Percentiles rank a stretch among this genome's conserved stretches.
phyloP scores from a whole-genome alignment of 345 rosid species.

The Arabis alpina region DNA sequence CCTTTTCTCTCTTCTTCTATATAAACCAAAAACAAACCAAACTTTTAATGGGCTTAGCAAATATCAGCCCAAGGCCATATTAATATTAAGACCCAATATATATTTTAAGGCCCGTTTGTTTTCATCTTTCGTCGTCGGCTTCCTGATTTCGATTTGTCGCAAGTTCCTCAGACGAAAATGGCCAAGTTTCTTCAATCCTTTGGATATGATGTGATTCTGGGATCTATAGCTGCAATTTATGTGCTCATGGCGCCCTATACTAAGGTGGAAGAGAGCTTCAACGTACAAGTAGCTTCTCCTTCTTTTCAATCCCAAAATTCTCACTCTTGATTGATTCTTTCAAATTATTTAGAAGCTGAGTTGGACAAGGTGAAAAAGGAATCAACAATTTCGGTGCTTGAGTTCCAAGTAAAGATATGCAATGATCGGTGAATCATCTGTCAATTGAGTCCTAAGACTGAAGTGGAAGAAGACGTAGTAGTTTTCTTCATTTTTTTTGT shows the following conservation, averaged over 20 bases:
- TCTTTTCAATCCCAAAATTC: too few relatives aligned
- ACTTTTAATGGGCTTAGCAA: constrained; percentile 28
- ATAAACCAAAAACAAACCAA: background rate
- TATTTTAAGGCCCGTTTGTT: constrained; percentile 24
- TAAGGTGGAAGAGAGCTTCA: constrained; percentile 99
- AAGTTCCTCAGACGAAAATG: constrained; percentile 9
- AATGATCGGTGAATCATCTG: too few relatives aligned
- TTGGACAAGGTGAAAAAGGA: too few relatives aligned
- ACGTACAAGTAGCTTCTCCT: constrained; percentile 59
- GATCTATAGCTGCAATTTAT: constrained; percentile 78
- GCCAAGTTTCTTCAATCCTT: constrained; percentile 48
- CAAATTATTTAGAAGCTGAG: too few relatives aligned
- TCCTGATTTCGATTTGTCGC: background rate
- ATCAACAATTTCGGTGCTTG: too few relatives aligned
- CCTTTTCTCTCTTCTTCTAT: background rate
- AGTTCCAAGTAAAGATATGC: too few relatives aligned
- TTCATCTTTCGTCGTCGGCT: too few relatives aligned
- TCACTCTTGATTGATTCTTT: background rate
- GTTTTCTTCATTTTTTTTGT: too few relatives aligned
- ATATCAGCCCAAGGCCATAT: too few relatives aligned
- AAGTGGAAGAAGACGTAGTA: too few relatives aligned
- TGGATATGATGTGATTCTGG: constrained; percentile 80
- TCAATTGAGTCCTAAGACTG: too few relatives aligned
- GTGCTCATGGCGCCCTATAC: constrained; percentile 80
- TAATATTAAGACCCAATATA: too few relatives aligned